phyloP scores from a whole-genome alignment of 257 asterid genomes.

The Penstemon eatonii region DNA sequence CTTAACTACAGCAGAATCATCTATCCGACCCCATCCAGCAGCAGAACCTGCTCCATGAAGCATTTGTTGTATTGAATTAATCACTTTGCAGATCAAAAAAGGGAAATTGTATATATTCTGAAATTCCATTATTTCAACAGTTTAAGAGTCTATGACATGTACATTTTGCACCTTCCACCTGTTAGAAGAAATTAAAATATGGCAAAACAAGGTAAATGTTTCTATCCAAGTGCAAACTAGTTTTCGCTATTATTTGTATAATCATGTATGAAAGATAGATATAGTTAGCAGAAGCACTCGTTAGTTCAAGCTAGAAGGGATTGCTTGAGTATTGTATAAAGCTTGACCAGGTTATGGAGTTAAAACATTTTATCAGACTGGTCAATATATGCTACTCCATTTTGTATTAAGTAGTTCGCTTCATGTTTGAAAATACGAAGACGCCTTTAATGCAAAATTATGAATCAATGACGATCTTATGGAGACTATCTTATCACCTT shows the following conservation, averaged over 20 bases:
- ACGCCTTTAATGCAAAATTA: slow-evolving; percentile 13
- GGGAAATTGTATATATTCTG: slow-evolving; percentile 7
- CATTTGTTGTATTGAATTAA: slow-evolving; percentile 23
- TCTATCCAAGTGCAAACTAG: not conserved
- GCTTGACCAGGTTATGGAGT: not conserved
- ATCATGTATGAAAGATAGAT: not conserved
- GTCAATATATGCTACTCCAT: slow-evolving; percentile 3
- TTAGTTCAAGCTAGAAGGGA: not conserved
- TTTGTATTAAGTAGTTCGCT: not conserved
- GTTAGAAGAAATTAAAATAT: not conserved
- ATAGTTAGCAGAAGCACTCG: not conserved
- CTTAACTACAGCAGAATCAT: slow-evolving; percentile 96
- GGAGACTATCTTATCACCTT: not conserved
- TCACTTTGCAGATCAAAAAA: slow-evolving; percentile 17
- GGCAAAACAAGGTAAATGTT: not conserved
- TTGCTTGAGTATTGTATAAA: too few relatives aligned
- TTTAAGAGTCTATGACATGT: not conserved
- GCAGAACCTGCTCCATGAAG: slow-evolving; percentile 80
- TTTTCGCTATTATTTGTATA: slow-evolving; percentile 2
- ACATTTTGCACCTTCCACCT: not conserved
- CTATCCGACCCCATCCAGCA: slow-evolving; percentile 98
- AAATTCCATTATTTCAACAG: slow-evolving; percentile 4
- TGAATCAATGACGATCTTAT: not conserved
- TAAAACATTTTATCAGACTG: not conserved
- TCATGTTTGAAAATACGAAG: too few relatives aligned